These are phyloP conservation scores for Malus fusca DNA, from an alignment of 306 rosid genomes.

Conservation along the genomic window DNA sequence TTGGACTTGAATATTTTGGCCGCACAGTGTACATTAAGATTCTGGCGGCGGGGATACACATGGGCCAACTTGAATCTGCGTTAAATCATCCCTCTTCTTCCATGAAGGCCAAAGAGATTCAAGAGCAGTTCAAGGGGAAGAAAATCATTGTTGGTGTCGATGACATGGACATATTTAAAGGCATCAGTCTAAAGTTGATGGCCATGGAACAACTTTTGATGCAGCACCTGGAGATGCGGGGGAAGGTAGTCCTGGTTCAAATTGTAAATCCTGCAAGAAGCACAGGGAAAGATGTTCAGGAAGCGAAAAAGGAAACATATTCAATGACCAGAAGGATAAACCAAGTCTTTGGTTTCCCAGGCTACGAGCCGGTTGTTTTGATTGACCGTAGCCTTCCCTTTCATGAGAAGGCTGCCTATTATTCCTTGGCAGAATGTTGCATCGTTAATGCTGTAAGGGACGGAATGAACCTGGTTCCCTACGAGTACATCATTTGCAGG, in stretches of 20 bases:
- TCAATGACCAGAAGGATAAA: slow-evolving; percentile 44
- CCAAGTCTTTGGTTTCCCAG: slow-evolving; percentile 42
- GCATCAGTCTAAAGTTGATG: slow-evolving; percentile 62
- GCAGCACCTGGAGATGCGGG: slow-evolving; percentile 43
- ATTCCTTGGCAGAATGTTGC: slow-evolving; percentile 73
- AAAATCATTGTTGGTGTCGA: slow-evolving; percentile 69
- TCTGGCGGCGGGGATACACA: slow-evolving; percentile 73
- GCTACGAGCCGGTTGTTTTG: slow-evolving; percentile 63
- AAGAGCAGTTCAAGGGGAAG: slow-evolving; percentile 46
- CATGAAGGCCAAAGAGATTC: slow-evolving; percentile 48
- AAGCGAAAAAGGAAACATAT: slow-evolving; percentile 44
- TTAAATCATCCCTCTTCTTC: slow-evolving; percentile 46
- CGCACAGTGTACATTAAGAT: slow-evolving; percentile 70
- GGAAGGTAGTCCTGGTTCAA: slow-evolving; percentile 58
- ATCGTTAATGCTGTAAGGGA: slow-evolving; percentile 77
- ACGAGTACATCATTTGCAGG: slow-evolving; percentile 63
- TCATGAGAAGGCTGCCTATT: slow-evolving; percentile 73
- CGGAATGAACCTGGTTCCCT: slow-evolving; percentile 82
- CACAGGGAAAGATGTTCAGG: slow-evolving; percentile 51
- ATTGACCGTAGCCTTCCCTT: slow-evolving; percentile 48
- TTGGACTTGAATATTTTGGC: slow-evolving; percentile 78
- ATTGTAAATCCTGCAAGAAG: slow-evolving; percentile 72
- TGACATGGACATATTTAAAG: slow-evolving; percentile 83
- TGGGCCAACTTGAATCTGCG: slow-evolving; percentile 63
- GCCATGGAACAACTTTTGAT: slow-evolving; percentile 64